Evolutionary conservation across 192 early-diverging fungal genomes (phyloP), one percentile per base, ranked within the genome.

Genomic region (Funneliformis geosporum): DNA sequence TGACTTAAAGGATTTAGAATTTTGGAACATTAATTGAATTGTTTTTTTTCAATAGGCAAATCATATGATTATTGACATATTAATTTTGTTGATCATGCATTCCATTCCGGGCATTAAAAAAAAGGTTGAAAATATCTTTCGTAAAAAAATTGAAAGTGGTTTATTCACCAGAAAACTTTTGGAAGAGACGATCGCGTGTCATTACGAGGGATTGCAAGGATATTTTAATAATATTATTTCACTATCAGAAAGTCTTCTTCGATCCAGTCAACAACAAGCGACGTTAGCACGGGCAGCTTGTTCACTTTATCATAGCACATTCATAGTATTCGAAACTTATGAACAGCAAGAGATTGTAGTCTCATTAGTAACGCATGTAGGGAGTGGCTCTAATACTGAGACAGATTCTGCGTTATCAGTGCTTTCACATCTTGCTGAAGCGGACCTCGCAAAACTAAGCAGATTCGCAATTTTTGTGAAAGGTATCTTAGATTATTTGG

Each of bases 281-380:
- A 71, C 81, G 4, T 78, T 91, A 0, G 78, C 85, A 46, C 44
- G 80, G 27, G 80, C 82, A 5, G 86, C 89, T 27, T 85, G 82
- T 27, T 76, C 84, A 12, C 72, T 92, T 12, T 92, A 92, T 74
- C 80, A 75, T 2, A 81, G 82, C 74, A 76, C 87, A 8, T 92
- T 92, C 73, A 85, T 84, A 25, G 80, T 87, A 16, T 91, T 89
- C 66, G 92, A 91, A 60, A 83, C 86, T 46, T 92, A 91, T 75
- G 87, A 94, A 79, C 90, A 91, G n/a, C 92, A 93, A 71, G 94
- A 95, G 83, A 92, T 94, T 28, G 83, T 93, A 60, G 91, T 88
- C n/a, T 89, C 89, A n/a, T 79, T 95, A 42, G 91, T 93, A 1
- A 90, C 90, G 21, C 94, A 95, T 74, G 91, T 95, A 60, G 94